Base-by-base conservation (phyloP, 352 stramenopile genomes). In the Phytophthora quininea region DNA sequence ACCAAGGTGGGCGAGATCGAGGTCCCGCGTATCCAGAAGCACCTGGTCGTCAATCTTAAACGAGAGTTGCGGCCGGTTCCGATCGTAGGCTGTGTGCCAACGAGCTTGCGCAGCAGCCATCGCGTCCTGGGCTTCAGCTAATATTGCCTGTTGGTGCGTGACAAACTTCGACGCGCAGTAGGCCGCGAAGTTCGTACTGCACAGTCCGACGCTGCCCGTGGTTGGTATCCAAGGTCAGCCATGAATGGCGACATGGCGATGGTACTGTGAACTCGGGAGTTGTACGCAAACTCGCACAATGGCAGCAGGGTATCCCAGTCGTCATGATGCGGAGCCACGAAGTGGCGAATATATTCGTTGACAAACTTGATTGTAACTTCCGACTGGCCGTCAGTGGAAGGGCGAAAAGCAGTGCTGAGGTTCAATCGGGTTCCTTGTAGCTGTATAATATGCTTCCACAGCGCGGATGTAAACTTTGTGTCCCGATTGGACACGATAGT, bases 211-310 rank as follows among this genome's bases (percentile, higher is more conserved):
- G 10, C 35, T 0, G 40, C 12, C 4, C 12, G 32, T 50, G 56
- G 38, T 10, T 24, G 12, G 35, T 63, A 63, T 12, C 59, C 59
- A 5, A 61, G 11, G 38, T 67, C 59, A 11, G 53, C 50, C 45
- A 48, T 38, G 35, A 67, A 67, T 12, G 59, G 59, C 29, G 59
- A 51, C 50, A 67, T 61, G 9, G 32, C 30, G 7, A 54, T 59
- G 6, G 48, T 50, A 11, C 7, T n/a, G 5, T 67, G 59, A 35
- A 32, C 27, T 27, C 42, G 24, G 4, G 50, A 54, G 45, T 60
- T 67, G 38, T 54, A 61, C 4, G 59, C 47, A 6, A 67, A 60
- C 37, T 60, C 50, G 14, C 38, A 40, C 35, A 61, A 24, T 15
- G 14, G 31, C 5, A 67, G 59, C 14, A 52, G 49, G 9, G 40